Evolutionary conservation across 257 asterid genomes (phyloP).

Genomic region (Capsicum chinense): DNA sequence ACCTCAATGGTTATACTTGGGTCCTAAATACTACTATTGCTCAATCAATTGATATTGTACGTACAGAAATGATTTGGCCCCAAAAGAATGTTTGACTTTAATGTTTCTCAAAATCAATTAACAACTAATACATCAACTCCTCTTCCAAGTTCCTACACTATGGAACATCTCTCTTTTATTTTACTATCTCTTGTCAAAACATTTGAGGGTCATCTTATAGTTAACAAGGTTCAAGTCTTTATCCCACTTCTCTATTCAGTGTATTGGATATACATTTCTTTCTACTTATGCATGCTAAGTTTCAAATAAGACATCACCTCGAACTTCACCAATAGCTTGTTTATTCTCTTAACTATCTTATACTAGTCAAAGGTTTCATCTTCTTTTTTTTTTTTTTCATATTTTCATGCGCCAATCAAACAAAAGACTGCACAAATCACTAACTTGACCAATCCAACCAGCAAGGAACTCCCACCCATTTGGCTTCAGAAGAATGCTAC

Average conservation of each 20-base stretch:
- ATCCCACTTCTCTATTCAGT: neutral
- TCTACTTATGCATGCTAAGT: neutral
- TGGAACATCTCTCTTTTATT: neutral
- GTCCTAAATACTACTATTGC: neutral
- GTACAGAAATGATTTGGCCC: neutral
- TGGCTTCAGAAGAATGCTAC: slow-evolving; percentile 22
- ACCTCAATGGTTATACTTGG: slow-evolving; percentile 6
- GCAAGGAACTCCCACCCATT: slow-evolving; percentile 18
- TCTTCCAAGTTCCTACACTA: slow-evolving; percentile 17
- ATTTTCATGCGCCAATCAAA: neutral
- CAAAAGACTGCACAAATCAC: neutral
- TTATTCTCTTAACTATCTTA: slow-evolving; percentile 5
- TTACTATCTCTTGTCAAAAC: slow-evolving; percentile 9
- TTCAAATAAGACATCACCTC: neutral
- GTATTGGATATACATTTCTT: slow-evolving; percentile 6
- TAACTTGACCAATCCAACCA: slow-evolving; percentile 21
- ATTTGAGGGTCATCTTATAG: neutral
- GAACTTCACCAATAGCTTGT: slow-evolving; percentile 12
- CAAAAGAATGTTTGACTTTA: neutral
- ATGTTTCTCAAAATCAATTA: slow-evolving; percentile 9
- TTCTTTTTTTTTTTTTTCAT: neutral
- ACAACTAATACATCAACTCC: neutral
- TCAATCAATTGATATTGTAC: neutral
- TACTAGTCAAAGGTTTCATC: neutral
- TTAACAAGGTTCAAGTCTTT: slow-evolving; percentile 18